Base-by-base conservation (phyloP, 208 protist species). In the Crithidia thermophila region DNA sequence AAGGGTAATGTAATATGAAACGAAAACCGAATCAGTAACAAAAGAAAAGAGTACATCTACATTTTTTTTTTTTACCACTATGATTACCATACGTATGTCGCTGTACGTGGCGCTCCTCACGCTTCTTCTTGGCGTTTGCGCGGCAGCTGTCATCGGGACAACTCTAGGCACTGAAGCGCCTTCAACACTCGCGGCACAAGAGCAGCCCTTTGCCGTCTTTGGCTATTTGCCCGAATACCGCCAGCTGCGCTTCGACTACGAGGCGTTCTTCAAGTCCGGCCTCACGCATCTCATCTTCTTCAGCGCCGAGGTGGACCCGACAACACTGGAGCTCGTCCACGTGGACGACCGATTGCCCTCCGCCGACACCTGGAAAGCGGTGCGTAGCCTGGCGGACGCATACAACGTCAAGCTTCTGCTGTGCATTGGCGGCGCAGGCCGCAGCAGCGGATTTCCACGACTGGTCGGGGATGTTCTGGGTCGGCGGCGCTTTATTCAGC, bases 241-340 rank as follows among this genome's bases (percentile, higher is more conserved):
- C 9, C 74, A 75, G 56, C 28, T 31, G 0, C 45, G 62, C 23
- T 88, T 90, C 55, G 45, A 75, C 37, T 87, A 86, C 61, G 78
- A 82, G 53, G 60, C 63, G 5, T 46, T 79, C 39, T 87, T 93
- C 52, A 20, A 37, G 11, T 50, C 72, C 8, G 82, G 84, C 31
- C 69, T 91, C 23, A 94, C 82, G 4, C 87, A 94, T 56, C 69
- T 94, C 34, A 89, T 91, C 36, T 88, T 91, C 45, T 94, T 91
- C 67, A 87, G 82, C 46, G 50, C 87, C 2, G 84, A 90, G 72
- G 69, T 90, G 8, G 75, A 89, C 56, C 52, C 47, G 1, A 49
- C 18, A 23, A 72, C 76, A 14, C 36, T 72, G 16, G 34, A 60
- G 6, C 72, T 80, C 16, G 28, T 33, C 25, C 51, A 75, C 42